Base-by-base conservation (phyloP, 1,284 basidiomycete genomes). In the Ceratobasidium sp. region DNA sequence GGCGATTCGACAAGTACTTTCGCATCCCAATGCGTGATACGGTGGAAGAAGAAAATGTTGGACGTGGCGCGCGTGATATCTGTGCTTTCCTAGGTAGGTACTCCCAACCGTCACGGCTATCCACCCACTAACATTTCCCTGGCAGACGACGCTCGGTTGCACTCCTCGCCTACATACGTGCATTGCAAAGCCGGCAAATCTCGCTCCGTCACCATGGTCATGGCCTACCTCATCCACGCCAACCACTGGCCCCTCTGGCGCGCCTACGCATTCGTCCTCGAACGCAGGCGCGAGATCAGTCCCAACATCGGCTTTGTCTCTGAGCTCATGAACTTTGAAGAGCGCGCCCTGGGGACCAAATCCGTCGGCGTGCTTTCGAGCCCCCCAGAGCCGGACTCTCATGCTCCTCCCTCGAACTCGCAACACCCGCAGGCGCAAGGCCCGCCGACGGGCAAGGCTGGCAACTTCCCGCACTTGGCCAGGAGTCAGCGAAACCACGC, bases 231-330 rank as follows among this genome's bases (percentile, higher is more conserved):
- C 65, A 98, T 99, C 78, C 96, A 98, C 79, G 93, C 96, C 5
- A 95, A 98, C 80, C 94, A 96, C 79, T 98, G 97, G 97, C 93
- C 95, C 8, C 88, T 99, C 63, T 93, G 94, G 36, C 90, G 90
- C 65, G 94, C 97, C 0, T 99, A 98, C 81, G 86, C 91, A 0
- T 97, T 95, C 81, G 97, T 99, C 27, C 87, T 94, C 51, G 95
- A 97, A 79, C 89, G 95, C 9, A 89, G 97, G 59, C 93, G 93
- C 78, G 94, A 93, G 78, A 96, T 98, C 78, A 96, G 93, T n/a
- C 97, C 97, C 9, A 99, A 99, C 82, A 98, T 99, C 78, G 97
- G 97, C 6, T 99, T 99, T 82, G 95, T 99, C 45, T 95, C 94
- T 15, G 97, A 98, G 83, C 87, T 99, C 54, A 98, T 99, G 96